Evolutionary conservation across 2,329 filamentous ascomycete species (phyloP), one percentile per base, ranked within the genome.

Genomic region (Claviceps cyperi): DNA sequence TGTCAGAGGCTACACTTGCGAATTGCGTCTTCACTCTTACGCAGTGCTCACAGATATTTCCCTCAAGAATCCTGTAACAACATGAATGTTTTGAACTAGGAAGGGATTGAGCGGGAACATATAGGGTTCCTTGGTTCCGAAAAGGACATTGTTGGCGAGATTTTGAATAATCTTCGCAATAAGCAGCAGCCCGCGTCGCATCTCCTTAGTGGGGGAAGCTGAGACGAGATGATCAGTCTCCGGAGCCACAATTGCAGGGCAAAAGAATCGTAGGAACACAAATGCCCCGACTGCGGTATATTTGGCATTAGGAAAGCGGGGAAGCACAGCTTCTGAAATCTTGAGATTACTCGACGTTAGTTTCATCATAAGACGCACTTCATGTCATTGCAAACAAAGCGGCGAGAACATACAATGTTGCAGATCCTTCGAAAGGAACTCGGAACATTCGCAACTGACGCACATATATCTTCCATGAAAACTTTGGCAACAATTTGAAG

Each of bases 161-260:
- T 84, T 84, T 57, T 85, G 82, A 21, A 85, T 76, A 51, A 85
- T 77, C 59, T 85, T 85, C 47, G 82, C 81, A 55, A 85, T 84
- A 35, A 85, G 70, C 32, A 85, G 69, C 5, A 85, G 69, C 4
- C 81, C 81, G 49, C 81, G 74, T 17, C 82, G 73, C 77, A 84
- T 82, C 57, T 83, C 80, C 60, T 83, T 84, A 1, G 80, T 80
- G 5, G 80, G 81, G 2, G 77, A 59, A 1, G 69, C 69, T 15
- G 72, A 67, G 17, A 84, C 77, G n/a, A 85, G 68, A 2, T 80
- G 80, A 58, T 84, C 82, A 1, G 73, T 75, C 59, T 85, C 81
- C 0, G 81, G 81, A 1, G 82, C 80, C 15, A 85, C 81, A 49
- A 85, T 85, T 24, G 81, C 81, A 7, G 81, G 82, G 55, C 81